Percentiles rank a stretch among this genome's conserved stretches.
Evolutionary conservation across 192 early-diverging fungal genomes (phyloP).

Genomic region (Rhizoclosmatium globosum): DNA sequence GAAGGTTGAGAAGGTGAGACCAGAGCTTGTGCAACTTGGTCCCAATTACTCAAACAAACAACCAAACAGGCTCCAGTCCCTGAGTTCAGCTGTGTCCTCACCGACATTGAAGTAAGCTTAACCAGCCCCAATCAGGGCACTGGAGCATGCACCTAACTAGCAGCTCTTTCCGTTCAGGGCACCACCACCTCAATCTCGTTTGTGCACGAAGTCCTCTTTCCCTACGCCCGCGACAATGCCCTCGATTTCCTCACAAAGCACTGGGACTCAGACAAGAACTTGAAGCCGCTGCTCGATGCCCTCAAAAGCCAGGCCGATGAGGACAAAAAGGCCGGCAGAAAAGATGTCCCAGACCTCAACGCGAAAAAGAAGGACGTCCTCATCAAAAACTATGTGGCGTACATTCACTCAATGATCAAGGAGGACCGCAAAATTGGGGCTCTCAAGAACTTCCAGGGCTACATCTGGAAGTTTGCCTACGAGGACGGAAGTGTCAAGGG

Average conservation of each 20-base stretch:
- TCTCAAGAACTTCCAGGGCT: conserved; percentile 90
- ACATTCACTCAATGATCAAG: conserved; percentile 85
- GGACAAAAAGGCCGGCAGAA: background rate
- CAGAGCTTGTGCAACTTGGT: too few relatives aligned
- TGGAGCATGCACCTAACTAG: too few relatives aligned
- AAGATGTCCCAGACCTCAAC: conserved; percentile 25
- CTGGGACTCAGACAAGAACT: conserved; percentile 54
- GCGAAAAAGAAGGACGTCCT: conserved; percentile 54
- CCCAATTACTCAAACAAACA: background rate
- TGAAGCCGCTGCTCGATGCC: conserved; percentile 56
- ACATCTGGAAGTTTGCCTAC: conserved; percentile 93
- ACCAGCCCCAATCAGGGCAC: background rate
- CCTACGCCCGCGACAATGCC: conserved; percentile 76
- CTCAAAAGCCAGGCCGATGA: conserved; percentile 58
- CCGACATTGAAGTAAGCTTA: conserved; percentile 19
- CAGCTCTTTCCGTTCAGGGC: conserved; percentile 61
- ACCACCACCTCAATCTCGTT: conserved; percentile 97
- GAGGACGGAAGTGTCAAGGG: conserved; percentile 77
- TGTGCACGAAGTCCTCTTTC: conserved; percentile 94
- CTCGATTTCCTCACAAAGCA: conserved; percentile 69
- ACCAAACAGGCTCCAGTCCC: background rate
- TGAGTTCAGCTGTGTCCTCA: conserved; percentile 3
- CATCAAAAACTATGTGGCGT: conserved; percentile 63
- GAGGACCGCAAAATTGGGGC: conserved; percentile 90
- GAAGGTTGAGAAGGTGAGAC: too few relatives aligned